Percentiles rank a stretch among this genome's conserved stretches.
Conservation (phyloP, 495 filamentous ascomycete species). For the Neurospora terricola region DNA sequence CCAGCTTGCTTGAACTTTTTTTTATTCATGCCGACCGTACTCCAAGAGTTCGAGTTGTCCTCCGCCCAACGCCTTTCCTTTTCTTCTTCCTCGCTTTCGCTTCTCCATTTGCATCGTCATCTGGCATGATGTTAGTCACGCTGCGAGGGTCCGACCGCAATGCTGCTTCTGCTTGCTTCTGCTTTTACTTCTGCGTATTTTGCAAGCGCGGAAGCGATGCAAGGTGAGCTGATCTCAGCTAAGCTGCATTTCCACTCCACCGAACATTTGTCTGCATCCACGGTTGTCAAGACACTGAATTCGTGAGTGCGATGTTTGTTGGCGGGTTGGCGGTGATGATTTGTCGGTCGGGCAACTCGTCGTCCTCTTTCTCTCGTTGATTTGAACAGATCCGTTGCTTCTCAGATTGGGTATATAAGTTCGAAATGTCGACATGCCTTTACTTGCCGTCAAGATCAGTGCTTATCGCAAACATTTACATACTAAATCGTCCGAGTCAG, state of each 20-base stretch:
- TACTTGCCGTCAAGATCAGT: background rate
- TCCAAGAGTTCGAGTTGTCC: background rate
- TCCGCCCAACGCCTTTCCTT: background rate
- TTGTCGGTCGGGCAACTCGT: background rate
- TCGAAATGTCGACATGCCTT: background rate
- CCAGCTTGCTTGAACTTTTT: background rate
- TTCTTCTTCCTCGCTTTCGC: background rate
- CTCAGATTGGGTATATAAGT: background rate
- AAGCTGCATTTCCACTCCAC: background rate
- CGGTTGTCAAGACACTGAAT: background rate
- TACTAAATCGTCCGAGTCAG: slow-evolving; percentile 10
- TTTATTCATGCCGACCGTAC: background rate
- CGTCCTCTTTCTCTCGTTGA: background rate
- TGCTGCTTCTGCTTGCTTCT: background rate
- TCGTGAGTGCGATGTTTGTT: background rate
- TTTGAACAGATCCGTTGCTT: background rate
- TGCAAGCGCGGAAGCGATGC: background rate
- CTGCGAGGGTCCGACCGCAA: background rate
- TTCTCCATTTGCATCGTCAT: background rate
- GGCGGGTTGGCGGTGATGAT: background rate
- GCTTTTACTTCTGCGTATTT: background rate
- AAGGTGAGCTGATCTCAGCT: background rate
- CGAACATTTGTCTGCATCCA: background rate
- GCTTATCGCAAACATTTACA: slow-evolving; percentile 8
- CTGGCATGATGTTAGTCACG: background rate